These are phyloP conservation scores for Lithocarpus polystachyus DNA, from an alignment of 306 rosid species.

Conservation along the genomic window DNA sequence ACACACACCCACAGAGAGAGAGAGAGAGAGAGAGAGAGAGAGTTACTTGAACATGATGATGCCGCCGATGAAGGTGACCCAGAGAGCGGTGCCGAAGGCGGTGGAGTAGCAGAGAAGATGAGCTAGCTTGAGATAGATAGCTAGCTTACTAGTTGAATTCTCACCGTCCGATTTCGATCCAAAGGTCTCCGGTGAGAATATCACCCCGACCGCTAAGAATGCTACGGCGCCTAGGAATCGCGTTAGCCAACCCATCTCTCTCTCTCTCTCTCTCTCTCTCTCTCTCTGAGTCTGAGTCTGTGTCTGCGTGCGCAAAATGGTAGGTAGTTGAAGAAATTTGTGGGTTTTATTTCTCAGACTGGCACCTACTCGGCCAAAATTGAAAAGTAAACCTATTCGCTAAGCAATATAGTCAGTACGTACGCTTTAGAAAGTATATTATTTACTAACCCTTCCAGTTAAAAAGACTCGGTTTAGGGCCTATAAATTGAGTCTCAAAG, in stretches of 20 bases:
- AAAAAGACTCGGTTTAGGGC: too few species aligned
- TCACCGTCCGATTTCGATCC: conserved; percentile 62
- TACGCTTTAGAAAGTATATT: too few species aligned
- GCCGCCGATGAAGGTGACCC: conserved; percentile 99
- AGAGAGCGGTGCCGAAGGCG: conserved; percentile 82
- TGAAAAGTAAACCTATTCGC: too few species aligned
- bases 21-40: neutral
- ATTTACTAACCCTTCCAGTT: too few species aligned
- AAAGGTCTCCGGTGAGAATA: conserved; percentile 85
- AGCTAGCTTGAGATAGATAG: conserved; percentile 72
- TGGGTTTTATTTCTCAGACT: neutral
- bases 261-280: neutral
- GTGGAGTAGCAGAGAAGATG: conserved; percentile 91
- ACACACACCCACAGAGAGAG: neutral
- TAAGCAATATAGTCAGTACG: too few species aligned
- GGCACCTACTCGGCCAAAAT: neutral
- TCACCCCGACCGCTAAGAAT: conserved; percentile 83
- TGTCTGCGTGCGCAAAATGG: neutral
- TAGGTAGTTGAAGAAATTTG: neutral
- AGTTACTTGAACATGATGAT: conserved; percentile 90
- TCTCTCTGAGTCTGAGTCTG: neutral
- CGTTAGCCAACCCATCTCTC: conserved; percentile 73
- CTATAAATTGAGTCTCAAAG: too few species aligned
- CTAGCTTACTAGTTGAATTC: conserved; percentile 39
- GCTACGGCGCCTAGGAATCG: conserved; percentile 71